phyloP scores from a whole-genome alignment of 306 rosid genomes.

The Astragalus membranaceus region DNA sequence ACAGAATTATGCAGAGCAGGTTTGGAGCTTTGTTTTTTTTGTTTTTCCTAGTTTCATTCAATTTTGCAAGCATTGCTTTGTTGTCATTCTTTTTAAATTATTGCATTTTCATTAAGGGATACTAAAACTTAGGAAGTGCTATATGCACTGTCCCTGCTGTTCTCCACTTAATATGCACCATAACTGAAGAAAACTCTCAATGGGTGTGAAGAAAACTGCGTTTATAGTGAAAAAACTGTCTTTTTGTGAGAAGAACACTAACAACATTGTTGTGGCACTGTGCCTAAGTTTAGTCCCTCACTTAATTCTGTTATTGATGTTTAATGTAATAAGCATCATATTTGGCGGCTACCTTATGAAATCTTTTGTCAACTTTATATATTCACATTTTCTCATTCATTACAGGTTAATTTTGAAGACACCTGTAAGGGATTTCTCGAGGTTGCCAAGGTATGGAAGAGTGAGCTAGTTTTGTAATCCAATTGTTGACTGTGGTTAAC shows the following conservation, averaged over 20 bases:
- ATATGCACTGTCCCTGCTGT: too few species aligned
- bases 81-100: not conserved
- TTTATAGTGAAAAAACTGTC: too few species aligned
- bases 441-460: slow-evolving; percentile 76
- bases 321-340: not conserved
- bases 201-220: too few species aligned
- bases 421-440: slow-evolving; percentile 96
- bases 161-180: too few species aligned
- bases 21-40: slow-evolving; percentile 29
- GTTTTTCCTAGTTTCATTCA: slow-evolving; percentile 13
- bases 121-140: too few species aligned
- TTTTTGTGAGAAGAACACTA: too few species aligned
- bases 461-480: not conserved
- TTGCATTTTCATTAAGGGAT: not conserved
- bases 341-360: not conserved
- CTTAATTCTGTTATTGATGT: not conserved
- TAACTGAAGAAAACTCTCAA: too few species aligned
- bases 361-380: not conserved
- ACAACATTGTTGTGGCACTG: too few species aligned
- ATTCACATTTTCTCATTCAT: slow-evolving; percentile 17
- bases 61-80: slow-evolving; percentile 7
- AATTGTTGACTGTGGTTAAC: not conserved
- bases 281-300: too few species aligned
- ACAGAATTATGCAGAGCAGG: slow-evolving; percentile 90
- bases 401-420: slow-evolving; percentile 94